These are phyloP conservation scores for Dendryphion nanum DNA, from an alignment of 2,329 filamentous ascomycete genomes.

Conservation along the genomic window DNA sequence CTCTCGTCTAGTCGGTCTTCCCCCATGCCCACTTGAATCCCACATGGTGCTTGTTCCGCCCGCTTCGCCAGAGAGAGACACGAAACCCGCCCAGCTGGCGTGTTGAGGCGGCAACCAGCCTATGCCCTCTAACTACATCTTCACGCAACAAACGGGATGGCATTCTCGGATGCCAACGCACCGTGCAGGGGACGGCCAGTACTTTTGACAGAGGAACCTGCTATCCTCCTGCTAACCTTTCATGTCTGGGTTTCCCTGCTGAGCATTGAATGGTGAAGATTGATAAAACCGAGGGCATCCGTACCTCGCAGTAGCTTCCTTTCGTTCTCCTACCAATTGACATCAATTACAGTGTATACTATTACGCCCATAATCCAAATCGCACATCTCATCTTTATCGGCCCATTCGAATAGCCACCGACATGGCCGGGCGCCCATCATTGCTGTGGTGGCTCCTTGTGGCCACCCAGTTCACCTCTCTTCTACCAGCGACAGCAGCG, in stretches of 20 bases:
- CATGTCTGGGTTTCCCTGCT: too few relatives aligned
- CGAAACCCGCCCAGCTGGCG: constrained; percentile 11
- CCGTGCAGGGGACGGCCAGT: constrained; percentile 31
- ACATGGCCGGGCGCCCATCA: constrained; percentile 16
- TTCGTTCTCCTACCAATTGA: not conserved
- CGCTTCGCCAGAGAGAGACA: not conserved
- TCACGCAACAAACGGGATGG: constrained; percentile 10
- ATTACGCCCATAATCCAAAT: not conserved
- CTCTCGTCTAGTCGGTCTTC: not conserved
- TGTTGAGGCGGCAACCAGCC: constrained; percentile 23
- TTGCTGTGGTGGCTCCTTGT: constrained; percentile 16
- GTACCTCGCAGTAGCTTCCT: not conserved
- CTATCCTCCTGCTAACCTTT: too few relatives aligned
- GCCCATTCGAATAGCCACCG: constrained; percentile 12
- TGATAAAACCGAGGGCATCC: too few relatives aligned
- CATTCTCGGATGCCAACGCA: constrained; percentile 32
- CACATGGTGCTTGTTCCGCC: not conserved
- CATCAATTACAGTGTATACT: not conserved
- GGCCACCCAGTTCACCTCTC: constrained; percentile 19
- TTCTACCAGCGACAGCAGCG: constrained; percentile 23
- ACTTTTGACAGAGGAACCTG: constrained; percentile 13
- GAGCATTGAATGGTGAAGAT: too few relatives aligned
- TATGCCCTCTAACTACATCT: constrained; percentile 15
- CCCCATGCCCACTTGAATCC: not conserved
- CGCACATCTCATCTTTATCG: constrained; percentile 22